Percentiles rank a stretch among this genome's conserved stretches.
These are phyloP conservation scores for Monosporascus cannonballus DNA, from an alignment of 2,329 filamentous ascomycete species.

Conservation along the genomic window DNA sequence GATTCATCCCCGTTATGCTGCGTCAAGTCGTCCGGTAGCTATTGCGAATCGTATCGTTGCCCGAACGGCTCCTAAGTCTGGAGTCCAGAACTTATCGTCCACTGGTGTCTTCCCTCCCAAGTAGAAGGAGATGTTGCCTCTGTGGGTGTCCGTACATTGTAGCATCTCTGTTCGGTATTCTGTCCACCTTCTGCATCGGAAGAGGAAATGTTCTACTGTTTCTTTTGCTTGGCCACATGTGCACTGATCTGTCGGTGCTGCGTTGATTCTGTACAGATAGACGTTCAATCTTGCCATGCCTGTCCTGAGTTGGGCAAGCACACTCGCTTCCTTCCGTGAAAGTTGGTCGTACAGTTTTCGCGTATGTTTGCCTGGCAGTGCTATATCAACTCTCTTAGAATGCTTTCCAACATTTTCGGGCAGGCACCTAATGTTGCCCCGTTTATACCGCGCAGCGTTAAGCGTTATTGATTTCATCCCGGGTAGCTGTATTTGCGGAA, in stretches of 20 bases:
- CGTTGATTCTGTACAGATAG: background rate
- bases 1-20: no score
- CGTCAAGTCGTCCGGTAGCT: no score
- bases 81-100: no score
- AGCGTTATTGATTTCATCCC: no score
- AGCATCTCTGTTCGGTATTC: background rate
- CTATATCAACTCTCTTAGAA: no score
- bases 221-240: background rate
- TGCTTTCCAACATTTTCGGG: no score
- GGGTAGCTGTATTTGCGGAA: no score
- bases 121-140: background rate
- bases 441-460: no score
- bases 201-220: background rate
- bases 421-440: no score
- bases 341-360: background rate
- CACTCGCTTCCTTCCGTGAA: background rate
- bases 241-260: background rate
- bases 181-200: background rate
- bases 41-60: no score
- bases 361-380: no score
- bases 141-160: background rate
- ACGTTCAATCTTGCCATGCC: background rate
- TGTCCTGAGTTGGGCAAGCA: background rate
- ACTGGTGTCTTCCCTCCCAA: background rate
- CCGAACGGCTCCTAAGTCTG: no score